Percentiles rank a stretch among this genome's conserved stretches.
Conservation (phyloP, 768 basidiomycete species). For the Rhodotorula sphaerocarpa region DNA sequence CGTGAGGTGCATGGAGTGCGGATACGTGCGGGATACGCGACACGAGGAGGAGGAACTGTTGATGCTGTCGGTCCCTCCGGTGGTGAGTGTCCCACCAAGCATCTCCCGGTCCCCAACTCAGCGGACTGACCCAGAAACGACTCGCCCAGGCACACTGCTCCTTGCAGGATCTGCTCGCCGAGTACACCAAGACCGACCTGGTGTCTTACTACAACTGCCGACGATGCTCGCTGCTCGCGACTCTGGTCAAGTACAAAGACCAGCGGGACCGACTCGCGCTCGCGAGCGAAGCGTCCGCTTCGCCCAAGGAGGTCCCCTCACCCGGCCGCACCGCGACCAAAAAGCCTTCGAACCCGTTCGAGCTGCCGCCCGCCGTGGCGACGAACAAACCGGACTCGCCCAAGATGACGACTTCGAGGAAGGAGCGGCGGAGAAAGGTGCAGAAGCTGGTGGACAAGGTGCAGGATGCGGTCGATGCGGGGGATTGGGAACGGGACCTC, state of each 20-base stretch:
- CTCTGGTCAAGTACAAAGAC: slow-evolving; percentile 56
- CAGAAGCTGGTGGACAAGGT: slow-evolving; percentile 59
- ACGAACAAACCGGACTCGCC: slow-evolving; percentile 28
- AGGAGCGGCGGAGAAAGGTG: slow-evolving; percentile 65
- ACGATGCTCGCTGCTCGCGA: slow-evolving; percentile 75
- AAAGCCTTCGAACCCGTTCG: slow-evolving; percentile 16
- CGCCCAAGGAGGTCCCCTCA: no score
- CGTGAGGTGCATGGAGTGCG: slow-evolving; percentile 76
- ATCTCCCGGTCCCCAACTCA: slow-evolving; percentile 7
- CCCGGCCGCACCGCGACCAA: no score
- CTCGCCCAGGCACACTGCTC: slow-evolving; percentile 55
- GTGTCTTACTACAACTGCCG: slow-evolving; percentile 81
- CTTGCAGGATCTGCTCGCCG: slow-evolving; percentile 72
- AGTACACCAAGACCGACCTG: slow-evolving; percentile 80
- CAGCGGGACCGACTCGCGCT: slow-evolving; percentile 56
- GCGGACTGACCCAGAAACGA: slow-evolving; percentile 8
- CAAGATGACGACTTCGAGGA: slow-evolving; percentile 59
- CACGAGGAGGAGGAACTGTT: slow-evolving; percentile 80
- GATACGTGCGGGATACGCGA: slow-evolving; percentile 71
- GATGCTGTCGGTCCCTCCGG: slow-evolving; percentile 65
- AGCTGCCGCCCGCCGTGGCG: slow-evolving; percentile 33
- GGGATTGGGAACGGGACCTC: slow-evolving; percentile 73
- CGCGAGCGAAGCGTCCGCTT: slow-evolving; percentile 24
- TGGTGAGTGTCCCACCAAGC: slow-evolving; percentile 47
- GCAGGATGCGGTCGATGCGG: slow-evolving; percentile 58